Evolutionary conservation across 345 rosid genomes (phyloP), one percentile per base, ranked within the genome.

Genomic region (Camelina laxa): DNA sequence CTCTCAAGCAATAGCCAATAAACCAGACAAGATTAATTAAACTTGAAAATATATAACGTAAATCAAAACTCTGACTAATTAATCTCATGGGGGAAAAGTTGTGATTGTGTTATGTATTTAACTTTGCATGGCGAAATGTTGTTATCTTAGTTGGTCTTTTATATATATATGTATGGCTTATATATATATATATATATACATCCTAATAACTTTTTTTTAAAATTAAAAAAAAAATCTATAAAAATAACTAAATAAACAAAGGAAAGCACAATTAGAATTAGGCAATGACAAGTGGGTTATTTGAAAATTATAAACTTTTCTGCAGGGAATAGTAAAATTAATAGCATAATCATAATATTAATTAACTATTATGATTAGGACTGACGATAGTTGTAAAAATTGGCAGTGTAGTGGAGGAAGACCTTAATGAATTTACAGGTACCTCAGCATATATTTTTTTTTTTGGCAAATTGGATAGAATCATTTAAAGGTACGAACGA

Each of bases 391-490:
- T 79, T 47, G 74, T 82, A 84, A 78, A 83, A 85, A 63, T 47
- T 58, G 74, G 55, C 9, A 47, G 60, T 76, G 68, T 74, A 84
- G 87, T 82, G 91, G 88, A 76, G 60, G 38, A 61, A 68, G 82
- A 71, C 74, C 84, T 73, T 67, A 48, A 48, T 66, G 12, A 73
- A 19, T 67, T 39, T 76, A 54, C 65, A 80, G 77, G 82, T 72
- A 78, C 65, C 77, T 80, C 70, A 80, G 75, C 80, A 74, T 45
- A 82, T 79, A 42, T 22, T 60, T 69, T 59, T 69, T 59, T 65
- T 14, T 64, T 56, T n/a, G 41, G 50, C n/a, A 39, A 75, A 36
- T 35, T 66, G 44, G 73, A 67, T 50, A 39, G 33, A 3, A 65
- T 65, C 30, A 65, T 57, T 65, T 47, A 47, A 21, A 45, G 59